Percentiles rank a stretch among this genome's conserved stretches.
Evolutionary conservation across 106 monocot species (phyloP).

Genomic region (Alisma plantagoaquatica): DNA sequence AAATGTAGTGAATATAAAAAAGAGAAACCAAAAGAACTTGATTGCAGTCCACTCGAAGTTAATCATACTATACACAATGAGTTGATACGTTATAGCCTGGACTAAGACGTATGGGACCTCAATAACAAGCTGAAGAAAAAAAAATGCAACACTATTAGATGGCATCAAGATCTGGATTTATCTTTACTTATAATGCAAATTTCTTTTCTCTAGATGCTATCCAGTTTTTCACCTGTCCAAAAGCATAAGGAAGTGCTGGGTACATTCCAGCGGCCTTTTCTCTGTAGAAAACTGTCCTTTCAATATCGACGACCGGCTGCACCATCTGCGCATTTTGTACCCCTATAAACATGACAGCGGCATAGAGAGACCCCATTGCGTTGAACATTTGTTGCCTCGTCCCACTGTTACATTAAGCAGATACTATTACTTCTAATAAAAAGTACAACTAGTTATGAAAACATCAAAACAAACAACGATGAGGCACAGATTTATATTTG

Average conservation of each 20-base stretch:
- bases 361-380: neutral
- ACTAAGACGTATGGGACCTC: slow-evolving; percentile 52
- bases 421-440: neutral
- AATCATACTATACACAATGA: slow-evolving; percentile 38
- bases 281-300: slow-evolving; percentile 6
- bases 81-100: slow-evolving; percentile 28
- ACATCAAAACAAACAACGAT: neutral
- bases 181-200: neutral
- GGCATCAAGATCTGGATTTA: too few relatives aligned
- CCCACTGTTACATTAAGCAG: neutral
- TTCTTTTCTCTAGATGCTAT: too few relatives aligned
- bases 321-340: neutral
- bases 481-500: neutral
- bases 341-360: neutral
- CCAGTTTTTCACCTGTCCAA: too few relatives aligned
- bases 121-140: slow-evolving; percentile 47
- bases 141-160: too few relatives aligned
- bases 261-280: slow-evolving; percentile 6
- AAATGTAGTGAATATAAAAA: slow-evolving; percentile 59
- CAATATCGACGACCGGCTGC: slow-evolving; percentile 6
- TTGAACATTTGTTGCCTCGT: too few relatives aligned
- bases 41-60: slow-evolving; percentile 38
- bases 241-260: slow-evolving; percentile 1
- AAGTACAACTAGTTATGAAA: neutral
- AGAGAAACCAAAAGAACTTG: slow-evolving; percentile 56